phyloP scores from a whole-genome alignment of 257 asterid genomes.

The Petunia axillaris region DNA sequence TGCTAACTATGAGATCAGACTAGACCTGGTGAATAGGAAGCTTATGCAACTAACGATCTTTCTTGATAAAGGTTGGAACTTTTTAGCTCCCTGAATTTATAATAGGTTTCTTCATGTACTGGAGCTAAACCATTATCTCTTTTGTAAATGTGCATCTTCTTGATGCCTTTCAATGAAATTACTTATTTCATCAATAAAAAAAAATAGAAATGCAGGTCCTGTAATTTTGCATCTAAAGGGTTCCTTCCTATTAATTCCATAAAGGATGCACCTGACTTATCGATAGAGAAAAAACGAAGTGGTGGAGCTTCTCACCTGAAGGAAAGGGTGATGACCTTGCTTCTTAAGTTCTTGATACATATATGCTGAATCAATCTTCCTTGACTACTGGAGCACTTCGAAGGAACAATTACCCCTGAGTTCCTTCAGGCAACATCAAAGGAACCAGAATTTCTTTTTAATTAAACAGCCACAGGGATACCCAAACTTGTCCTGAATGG shows the following conservation, averaged over 20 bases:
- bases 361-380: slow-evolving; percentile 14
- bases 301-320: slow-evolving; percentile 17
- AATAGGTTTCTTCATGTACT: too few species aligned
- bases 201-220: neutral
- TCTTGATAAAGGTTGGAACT: neutral
- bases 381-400: slow-evolving; percentile 21
- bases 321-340: neutral
- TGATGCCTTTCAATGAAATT: too few species aligned
- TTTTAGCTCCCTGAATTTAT: too few species aligned
- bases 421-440: slow-evolving; percentile 6
- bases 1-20: neutral
- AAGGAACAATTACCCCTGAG: neutral
- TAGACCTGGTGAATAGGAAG: neutral
- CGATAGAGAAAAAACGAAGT: neutral
- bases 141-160: too few species aligned
- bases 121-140: too few species aligned
- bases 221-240: neutral
- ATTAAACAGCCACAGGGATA: slow-evolving; percentile 65
- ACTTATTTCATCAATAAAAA: too few species aligned
- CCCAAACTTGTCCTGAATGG: slow-evolving; percentile 42
- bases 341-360: neutral
- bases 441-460: slow-evolving; percentile 26
- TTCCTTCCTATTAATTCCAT: neutral
- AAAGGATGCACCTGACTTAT: neutral
- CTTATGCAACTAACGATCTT: neutral